Evolutionary conservation across 371 early-diverging fungal species (phyloP), one percentile per base, ranked within the genome.

Genomic region (Actinomortierella wolfii): DNA sequence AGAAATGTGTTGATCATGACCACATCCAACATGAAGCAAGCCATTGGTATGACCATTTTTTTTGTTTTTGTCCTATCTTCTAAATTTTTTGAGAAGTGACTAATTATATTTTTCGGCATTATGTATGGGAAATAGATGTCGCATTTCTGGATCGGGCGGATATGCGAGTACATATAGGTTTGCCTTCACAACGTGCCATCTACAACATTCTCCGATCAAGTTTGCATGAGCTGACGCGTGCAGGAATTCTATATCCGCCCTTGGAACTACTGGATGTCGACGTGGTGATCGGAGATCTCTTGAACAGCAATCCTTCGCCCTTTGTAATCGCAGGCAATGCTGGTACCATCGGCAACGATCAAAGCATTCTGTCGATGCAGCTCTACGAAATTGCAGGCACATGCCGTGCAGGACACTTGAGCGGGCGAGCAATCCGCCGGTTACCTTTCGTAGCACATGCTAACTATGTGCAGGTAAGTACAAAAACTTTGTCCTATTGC

Each of bases 241-340:
- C 61, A 46, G 68, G 68, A 8, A 66, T 84, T 6, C 70, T 84
- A 85, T 67, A 60, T 85, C 87, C 29, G 92, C 91, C 77, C 1
- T 68, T 68, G 42, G 94, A 63, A 56, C 91, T 92, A 74, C 93
- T 94, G 5, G 92, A 82, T 42, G 92, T 61, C 45, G 89, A 82
- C 21, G 80, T 23, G 25, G 53, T 44, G 62, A 48, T n/a, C n/a
- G n/a, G n/a, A n/a, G n/a, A n/a, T n/a, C n/a, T n/a, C n/a, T n/a
- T n/a, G 20, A 58, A 58, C 18, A n/a, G 24, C 7, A 9, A 6
- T n/a, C 15, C 26, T 13, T 58, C 57, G 14, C 24, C 17, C 17
- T 61, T 34, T 23, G 15, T 17, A 26, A 26, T 59, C 34, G 17
- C 20, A 67, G 46, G 26, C 20, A 17, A 0, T 39, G 26, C 11